A percentile compares a stretch with the other conserved stretches of the same genome.
These are phyloP conservation scores for Agapanthus africanus DNA, from an alignment of 106 monocot species.

Conservation along the genomic window DNA sequence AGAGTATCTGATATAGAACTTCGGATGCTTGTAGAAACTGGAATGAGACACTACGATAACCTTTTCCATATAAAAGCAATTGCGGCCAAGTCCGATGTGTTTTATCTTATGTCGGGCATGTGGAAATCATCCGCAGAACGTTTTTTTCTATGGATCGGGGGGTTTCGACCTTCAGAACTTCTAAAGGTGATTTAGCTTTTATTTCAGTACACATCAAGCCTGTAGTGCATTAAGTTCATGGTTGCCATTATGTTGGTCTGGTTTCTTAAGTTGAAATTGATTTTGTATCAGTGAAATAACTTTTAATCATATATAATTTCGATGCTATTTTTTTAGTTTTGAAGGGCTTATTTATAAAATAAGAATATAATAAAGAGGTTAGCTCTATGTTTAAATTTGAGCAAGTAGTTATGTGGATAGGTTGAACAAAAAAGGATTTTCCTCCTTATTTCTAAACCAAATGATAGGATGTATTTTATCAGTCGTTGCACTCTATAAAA, in stretches of 20 bases:
- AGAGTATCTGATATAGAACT: slow-evolving; percentile 67
- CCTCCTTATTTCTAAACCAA: too few relatives aligned
- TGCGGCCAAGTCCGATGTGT: slow-evolving; percentile 77
- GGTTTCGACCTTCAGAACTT: slow-evolving; percentile 92
- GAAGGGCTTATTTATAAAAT: too few relatives aligned
- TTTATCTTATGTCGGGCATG: slow-evolving; percentile 88
- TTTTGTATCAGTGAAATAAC: too few relatives aligned
- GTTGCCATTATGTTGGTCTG: neutral
- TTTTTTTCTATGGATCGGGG: slow-evolving; percentile 94
- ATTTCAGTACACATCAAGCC: neutral
- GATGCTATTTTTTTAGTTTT: too few relatives aligned
- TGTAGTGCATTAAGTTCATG: neutral
- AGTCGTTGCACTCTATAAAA: too few relatives aligned
- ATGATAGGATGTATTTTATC: too few relatives aligned
- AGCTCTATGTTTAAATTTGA: too few relatives aligned
- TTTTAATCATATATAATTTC: too few relatives aligned
- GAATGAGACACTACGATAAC: slow-evolving; percentile 61
- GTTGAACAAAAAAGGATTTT: too few relatives aligned
- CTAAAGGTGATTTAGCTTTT: slow-evolving; percentile 53
- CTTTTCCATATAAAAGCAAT: slow-evolving; percentile 71
- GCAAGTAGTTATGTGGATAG: too few relatives aligned
- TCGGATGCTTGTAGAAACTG: slow-evolving; percentile 58
- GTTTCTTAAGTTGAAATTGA: too few relatives aligned
- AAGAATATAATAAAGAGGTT: too few relatives aligned
- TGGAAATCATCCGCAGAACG: slow-evolving; percentile 73